These are phyloP conservation scores for Hymenoscyphus salicellus DNA, from an alignment of 2,329 filamentous ascomycete species.

Conservation along the genomic window DNA sequence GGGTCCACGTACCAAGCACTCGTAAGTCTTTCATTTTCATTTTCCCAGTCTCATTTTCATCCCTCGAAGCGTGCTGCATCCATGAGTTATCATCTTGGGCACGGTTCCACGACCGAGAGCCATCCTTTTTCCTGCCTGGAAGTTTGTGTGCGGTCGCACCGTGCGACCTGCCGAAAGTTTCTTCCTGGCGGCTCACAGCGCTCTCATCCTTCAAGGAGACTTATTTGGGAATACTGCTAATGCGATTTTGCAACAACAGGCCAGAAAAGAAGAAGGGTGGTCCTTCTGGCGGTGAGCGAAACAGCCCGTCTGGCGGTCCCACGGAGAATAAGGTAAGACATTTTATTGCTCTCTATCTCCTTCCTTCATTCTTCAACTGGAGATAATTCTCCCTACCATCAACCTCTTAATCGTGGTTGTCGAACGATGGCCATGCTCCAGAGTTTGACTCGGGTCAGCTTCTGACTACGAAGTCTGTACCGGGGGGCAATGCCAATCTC, in stretches of 20 bases:
- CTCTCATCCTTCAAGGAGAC: neutral
- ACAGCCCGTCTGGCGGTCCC: constrained; percentile 48
- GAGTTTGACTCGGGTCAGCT: constrained; percentile 20
- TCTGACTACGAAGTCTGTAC: constrained; percentile 2
- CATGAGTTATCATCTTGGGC: constrained; percentile 13
- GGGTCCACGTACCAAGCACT: constrained; percentile 60
- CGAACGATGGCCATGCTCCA: neutral
- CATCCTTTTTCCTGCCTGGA: constrained; percentile 22
- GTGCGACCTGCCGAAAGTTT: constrained; percentile 22
- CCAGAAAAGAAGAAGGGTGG: constrained; percentile 70
- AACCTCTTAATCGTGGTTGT: neutral
- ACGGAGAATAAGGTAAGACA: constrained; percentile 51
- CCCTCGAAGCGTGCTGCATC: constrained; percentile 3
- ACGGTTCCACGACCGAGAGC: constrained; percentile 16
- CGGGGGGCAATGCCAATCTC: constrained; percentile 25
- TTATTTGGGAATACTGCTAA: constrained; percentile 24
- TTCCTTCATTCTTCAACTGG: neutral
- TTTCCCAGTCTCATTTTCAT: constrained; percentile 16
- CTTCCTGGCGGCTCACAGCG: neutral
- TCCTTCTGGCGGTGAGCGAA: constrained; percentile 61
- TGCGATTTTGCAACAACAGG: constrained; percentile 42
- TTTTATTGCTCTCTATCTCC: constrained; percentile 3
- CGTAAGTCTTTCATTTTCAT: constrained; percentile 51
- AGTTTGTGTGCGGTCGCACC: constrained; percentile 27
- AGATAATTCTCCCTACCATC: neutral